Evolutionary conservation across 768 basidiomycete species (phyloP), one percentile per base, ranked within the genome.

Genomic region (Suillus discolor): DNA sequence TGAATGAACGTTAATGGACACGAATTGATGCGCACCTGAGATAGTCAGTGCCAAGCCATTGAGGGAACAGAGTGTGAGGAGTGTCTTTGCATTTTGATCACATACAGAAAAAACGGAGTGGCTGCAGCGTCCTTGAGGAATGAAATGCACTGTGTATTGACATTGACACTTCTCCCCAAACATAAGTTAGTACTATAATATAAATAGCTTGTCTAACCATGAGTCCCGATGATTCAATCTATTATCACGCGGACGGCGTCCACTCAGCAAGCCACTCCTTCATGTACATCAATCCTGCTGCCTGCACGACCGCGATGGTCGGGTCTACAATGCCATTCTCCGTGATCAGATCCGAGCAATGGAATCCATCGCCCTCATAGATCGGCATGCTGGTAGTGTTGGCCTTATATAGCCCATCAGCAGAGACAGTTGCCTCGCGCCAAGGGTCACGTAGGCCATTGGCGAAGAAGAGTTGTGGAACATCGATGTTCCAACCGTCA

Each of bases 381-480:
- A 92, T 87, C 0, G 87, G 87, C 69, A 89, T 89, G 1, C 73
- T 73, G 1, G 81, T 64, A 3, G 86, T 88, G 71, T 83, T 89
- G 25, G 72, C 44, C 63, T 83, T 78, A 63, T 75, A 66, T 23
- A 82, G 78, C 15, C 79, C 80, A 23, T 84, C 81, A 0, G 89
- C 85, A 5, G 90, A 91, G 3, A 91, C 80, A 0, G 90, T 91
- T 9, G 85, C 84, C 63, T 87, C 87, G 61, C 85, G 82, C 90
- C 90, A 92, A 20, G 91, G 90, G 70, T 91, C 90, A 5, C 57
- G 87, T 55, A 80, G 79, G 53, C 88, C 90, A 59, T 88, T 91
- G 44, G 87, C 87, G 67, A 90, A 90, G 81, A 91, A 89, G 0
- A 92, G 77, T 25, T 82, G 82, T 34, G 86, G 77, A 38, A 85